These are phyloP conservation scores for Aspergillus ruber DNA, from an alignment of 2,329 filamentous ascomycete species.

Conservation along the genomic window DNA sequence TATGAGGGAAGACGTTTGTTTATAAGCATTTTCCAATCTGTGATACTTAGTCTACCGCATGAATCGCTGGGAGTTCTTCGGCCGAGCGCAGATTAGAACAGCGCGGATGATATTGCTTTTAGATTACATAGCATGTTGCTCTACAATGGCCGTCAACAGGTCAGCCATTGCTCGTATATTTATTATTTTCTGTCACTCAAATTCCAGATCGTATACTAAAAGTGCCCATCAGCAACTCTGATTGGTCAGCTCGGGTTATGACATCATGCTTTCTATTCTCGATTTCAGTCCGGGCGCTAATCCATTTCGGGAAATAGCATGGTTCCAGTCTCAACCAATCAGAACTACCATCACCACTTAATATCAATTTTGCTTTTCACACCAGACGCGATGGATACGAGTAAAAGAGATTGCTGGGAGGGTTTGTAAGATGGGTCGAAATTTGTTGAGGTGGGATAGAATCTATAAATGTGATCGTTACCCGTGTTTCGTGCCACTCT, in stretches of 20 bases:
- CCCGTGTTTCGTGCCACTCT: constrained; percentile 1
- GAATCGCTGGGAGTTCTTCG: no score
- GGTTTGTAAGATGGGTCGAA: neutral
- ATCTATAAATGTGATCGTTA: neutral
- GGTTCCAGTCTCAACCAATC: neutral
- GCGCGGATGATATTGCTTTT: no score
- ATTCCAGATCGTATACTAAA: neutral
- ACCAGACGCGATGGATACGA: neutral
- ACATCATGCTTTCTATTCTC: neutral
- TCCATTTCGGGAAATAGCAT: neutral
- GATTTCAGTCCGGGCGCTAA: neutral
- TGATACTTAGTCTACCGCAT: no score
- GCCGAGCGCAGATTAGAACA: no score
- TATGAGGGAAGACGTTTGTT: no score
- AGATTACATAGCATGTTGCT: no score
- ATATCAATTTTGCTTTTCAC: neutral
- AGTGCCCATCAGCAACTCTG: no score
- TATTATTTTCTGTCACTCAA: no score
- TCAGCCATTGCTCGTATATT: no score
- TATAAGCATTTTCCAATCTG: no score
- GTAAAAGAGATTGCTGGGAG: neutral
- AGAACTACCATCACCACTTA: neutral
- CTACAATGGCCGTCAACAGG: no score
- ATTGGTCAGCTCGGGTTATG: neutral
- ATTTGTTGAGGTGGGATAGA: neutral